phyloP scores from a whole-genome alignment of 805 yeast genomes.

The Yueomyces sp. region DNA sequence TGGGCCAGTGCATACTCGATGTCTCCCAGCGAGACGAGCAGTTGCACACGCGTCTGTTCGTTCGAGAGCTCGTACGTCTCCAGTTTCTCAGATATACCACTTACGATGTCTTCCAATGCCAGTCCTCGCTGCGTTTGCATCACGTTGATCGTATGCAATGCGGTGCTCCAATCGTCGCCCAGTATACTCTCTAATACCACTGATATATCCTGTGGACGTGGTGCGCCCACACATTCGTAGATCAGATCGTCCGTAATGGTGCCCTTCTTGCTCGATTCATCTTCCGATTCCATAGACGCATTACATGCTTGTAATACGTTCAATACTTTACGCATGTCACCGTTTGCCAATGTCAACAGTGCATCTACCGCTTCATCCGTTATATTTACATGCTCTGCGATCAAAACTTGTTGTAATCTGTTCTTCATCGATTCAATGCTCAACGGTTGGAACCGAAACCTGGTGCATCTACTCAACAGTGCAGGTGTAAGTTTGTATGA shows the following conservation, averaged over 20 bases:
- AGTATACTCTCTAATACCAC: constrained; percentile 62
- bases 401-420: constrained; percentile 56
- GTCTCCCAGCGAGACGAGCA: constrained; percentile 66
- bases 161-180: constrained; percentile 79
- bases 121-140: constrained; percentile 66
- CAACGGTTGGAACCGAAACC: constrained; percentile 86
- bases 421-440: constrained; percentile 50
- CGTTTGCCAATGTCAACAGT: constrained; percentile 61
- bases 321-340: constrained; percentile 93
- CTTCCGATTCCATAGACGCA: constrained; percentile 48
- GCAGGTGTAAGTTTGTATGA: constrained; percentile 95
- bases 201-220: constrained; percentile 77
- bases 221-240: constrained; percentile 92
- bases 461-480: constrained; percentile 81
- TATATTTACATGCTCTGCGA: constrained; percentile 50
- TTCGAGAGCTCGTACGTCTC: constrained; percentile 53
- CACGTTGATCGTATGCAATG: constrained; percentile 50
- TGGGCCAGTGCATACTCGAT: constrained; percentile 82
- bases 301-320: constrained; percentile 91
- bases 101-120: constrained; percentile 75
- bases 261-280: constrained; percentile 17
- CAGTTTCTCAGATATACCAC: constrained; percentile 61
- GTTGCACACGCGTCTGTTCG: constrained; percentile 39
- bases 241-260: constrained; percentile 57
- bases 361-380: constrained; percentile 48